Evolutionary conservation across 2,329 filamentous ascomycete genomes (phyloP), one percentile per base, ranked within the genome.

Genomic region (Verticillium nubilum): DNA sequence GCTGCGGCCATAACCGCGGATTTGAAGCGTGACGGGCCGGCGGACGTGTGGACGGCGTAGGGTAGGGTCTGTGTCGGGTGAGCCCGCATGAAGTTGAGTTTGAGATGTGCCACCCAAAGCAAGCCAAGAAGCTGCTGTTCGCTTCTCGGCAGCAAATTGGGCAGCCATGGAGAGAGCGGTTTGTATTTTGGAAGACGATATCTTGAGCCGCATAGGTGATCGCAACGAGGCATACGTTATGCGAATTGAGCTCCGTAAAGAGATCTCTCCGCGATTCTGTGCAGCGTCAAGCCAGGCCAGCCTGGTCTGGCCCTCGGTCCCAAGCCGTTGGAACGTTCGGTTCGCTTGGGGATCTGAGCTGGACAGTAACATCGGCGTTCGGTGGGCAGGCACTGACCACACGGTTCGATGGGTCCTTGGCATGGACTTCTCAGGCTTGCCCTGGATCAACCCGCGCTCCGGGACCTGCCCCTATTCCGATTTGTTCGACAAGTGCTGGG

Each of bases 311-410:
- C 54, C 33, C 54, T 47, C 35, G 33, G 54, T 47, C 37, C 54
- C 54, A 56, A 28, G 54, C 35, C 25, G 54, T 56, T 56, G 54
- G 54, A 47, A 56, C 54, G 54, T 35, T 56, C 35, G 54, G 54
- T 28, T 56, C 54, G 35, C 54, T 35, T 26, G 26, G 6, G 35
- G 54, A 35, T 37, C 54, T 37, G 33, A 47, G 54, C 31, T 37
- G 31, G 33, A 35, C 35, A 23, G 42, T 50, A 19, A 50, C 25
- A 26, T 56, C 54, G 31, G 54, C 27, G 27, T 23, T 23, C 29
- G 27, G 54, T 47, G 33, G 31, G 31, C 15, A 28, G 27, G 53
- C 29, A 35, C 25, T 37, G 54, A 13, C n/a, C 42, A 50, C 19
- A 9, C 19, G 54, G 54, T 47, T 42, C 23, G 31, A 47, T 35